Base-by-base conservation (phyloP, 139 green algal genomes). In the Mesotaenium endlicherianum region DNA sequence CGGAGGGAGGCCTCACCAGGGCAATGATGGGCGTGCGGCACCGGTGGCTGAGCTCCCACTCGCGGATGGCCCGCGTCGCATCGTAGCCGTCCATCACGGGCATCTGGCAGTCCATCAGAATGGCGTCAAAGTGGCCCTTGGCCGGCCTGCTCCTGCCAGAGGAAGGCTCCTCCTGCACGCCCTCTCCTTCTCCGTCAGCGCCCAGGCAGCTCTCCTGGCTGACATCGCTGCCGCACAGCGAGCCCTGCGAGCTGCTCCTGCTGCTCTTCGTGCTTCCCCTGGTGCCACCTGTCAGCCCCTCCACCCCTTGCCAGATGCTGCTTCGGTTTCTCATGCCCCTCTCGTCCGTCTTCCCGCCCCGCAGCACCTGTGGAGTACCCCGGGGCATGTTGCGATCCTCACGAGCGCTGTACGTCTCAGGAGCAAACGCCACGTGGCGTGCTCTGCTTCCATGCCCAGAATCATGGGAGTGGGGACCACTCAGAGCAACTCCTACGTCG, bases 1-100 rank as follows among this genome's bases (percentile, higher is more conserved):
- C 20, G 50, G 20, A 64, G 50, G 26, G 50, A 64, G 50, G 26
- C 20, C 50, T 20, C 26, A 64, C 50, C 93, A 97, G 95, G 8
- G 94, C 94, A 45, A 97, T 84, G 72, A 97, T 97, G 14, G 94
- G 94, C 68, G 93, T 60, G 0, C 1, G 57, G 2, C n/a, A 31
- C 14, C 49, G 38, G 11, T 34, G 50, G 20, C 20, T 20, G 20
- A 34, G 20, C 26, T 85, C 70, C 70, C 30, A 17, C 47, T 44
- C 42, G 58, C 70, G 45, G 30, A 87, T 84, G 26, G 53, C n/a
- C 3, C 40, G 39, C 0, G 81, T 87, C 31, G 81, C 81, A 50
- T 87, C 44, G 57, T 69, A 87, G 1, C 81, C 81, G 57, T 87
- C 81, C 81, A 87, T 85, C n/a, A 85, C 81, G 43, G 81, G 81